phyloP scores from a whole-genome alignment of 2,329 filamentous ascomycete species.

The Epichloe bromicola region DNA sequence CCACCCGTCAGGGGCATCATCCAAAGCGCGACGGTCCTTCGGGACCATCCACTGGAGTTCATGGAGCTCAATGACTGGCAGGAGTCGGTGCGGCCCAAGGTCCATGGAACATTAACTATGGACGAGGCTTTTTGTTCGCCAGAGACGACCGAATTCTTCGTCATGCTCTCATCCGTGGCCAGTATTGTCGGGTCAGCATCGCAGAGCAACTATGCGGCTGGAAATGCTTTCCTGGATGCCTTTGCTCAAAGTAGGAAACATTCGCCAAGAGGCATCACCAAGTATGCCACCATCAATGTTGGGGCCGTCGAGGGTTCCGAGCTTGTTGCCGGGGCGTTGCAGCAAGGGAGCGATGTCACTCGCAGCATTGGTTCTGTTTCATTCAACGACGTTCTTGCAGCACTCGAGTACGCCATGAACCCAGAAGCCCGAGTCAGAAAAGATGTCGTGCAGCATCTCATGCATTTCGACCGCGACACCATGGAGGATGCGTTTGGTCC shows the following conservation, averaged over 20 bases:
- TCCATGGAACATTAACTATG: conserved; percentile 39
- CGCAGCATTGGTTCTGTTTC: conserved; percentile 22
- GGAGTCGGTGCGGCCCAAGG: conserved; percentile 36
- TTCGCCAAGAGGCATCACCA: background rate
- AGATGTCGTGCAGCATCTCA: background rate
- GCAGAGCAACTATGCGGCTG: conserved; percentile 39
- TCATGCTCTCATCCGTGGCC: conserved; percentile 36
- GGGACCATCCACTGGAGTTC: conserved; percentile 30
- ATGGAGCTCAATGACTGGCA: conserved; percentile 37
- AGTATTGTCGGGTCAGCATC: conserved; percentile 36
- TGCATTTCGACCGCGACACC: background rate
- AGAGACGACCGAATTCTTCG: conserved; percentile 35
- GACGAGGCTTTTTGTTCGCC: conserved; percentile 28
- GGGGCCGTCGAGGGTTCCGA: conserved; percentile 16
- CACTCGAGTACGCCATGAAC: conserved; percentile 11
- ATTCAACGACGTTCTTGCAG: too few relatives aligned
- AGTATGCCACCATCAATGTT: background rate
- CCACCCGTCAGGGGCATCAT: conserved; percentile 29
- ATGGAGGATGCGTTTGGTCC: background rate
- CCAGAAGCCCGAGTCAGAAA: conserved; percentile 5
- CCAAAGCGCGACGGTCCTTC: conserved; percentile 31
- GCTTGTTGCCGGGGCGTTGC: conserved; percentile 1
- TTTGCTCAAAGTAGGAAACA: conserved; percentile 21
- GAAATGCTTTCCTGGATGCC: conserved; percentile 29
- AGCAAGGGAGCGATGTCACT: background rate